Conservation (phyloP, 1,284 basidiomycete genomes). For the Moniliophthora roreri region DNA sequence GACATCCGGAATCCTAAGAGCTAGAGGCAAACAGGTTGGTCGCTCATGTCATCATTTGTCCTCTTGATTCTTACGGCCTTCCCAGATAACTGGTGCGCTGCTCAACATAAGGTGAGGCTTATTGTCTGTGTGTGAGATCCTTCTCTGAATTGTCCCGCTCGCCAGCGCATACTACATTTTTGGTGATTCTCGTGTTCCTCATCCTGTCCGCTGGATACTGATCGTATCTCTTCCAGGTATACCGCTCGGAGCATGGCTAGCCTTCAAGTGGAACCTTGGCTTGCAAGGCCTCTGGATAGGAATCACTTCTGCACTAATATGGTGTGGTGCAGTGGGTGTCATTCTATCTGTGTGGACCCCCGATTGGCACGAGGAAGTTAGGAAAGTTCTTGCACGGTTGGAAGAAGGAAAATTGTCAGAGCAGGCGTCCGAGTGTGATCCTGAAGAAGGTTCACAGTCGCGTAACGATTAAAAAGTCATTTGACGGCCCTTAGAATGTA, state of each 20-base stretch:
- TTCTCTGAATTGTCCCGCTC: not conserved
- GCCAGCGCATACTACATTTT: slow-evolving; percentile 49
- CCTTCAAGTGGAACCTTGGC: slow-evolving; percentile 40
- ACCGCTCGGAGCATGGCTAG: slow-evolving; percentile 49
- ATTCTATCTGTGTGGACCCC: slow-evolving; percentile 38
- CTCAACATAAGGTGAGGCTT: slow-evolving; percentile 36
- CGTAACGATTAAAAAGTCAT: too few species aligned
- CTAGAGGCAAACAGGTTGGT: slow-evolving; percentile 56
- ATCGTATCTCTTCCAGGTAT: slow-evolving; percentile 31
- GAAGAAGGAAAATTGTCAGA: slow-evolving; percentile 17
- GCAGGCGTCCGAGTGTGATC: too few species aligned
- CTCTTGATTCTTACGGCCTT: not conserved
- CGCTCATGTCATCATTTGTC: not conserved
- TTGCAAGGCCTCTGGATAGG: slow-evolving; percentile 54
- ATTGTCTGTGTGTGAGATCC: not conserved
- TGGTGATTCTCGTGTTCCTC: too few species aligned
- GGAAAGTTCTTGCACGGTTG: slow-evolving; percentile 43
- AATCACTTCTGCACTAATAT: slow-evolving; percentile 45
- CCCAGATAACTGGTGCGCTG: slow-evolving; percentile 48
- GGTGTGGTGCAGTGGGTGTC: slow-evolving; percentile 33
- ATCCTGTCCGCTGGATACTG: too few species aligned
- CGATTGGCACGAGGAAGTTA: slow-evolving; percentile 50
- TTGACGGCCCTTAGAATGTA: too few species aligned
- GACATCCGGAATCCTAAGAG: slow-evolving; percentile 62
- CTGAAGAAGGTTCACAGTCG: too few species aligned